Evolutionary conservation across 1,284 basidiomycete genomes (phyloP), one percentile per base, ranked within the genome.

Genomic region (Boletus sp.): DNA sequence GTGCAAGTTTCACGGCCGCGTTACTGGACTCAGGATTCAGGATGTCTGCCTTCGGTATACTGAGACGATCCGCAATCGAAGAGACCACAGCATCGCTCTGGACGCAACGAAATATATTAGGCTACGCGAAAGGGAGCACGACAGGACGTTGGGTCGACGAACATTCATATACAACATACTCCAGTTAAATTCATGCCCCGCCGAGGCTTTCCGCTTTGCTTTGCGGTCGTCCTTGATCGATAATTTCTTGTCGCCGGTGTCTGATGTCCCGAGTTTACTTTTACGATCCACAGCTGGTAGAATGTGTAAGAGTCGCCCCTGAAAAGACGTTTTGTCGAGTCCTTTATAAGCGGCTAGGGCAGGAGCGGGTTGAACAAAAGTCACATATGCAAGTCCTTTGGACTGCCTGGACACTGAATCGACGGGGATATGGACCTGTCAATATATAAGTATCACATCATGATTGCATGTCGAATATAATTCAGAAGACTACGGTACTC

Each of bases 161-260:
- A 94, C 93, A 75, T 96, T 98, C 92, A 98, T 95, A 65, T 95
- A 98, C 52, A 98, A 68, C 76, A 92, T 90, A 38, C 85, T 86
- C 95, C 95, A 99, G 68, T 95, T 96, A 62, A 97, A 94, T 53
- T 92, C 91, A 57, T 84, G 86, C 29, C 84, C 83, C 6, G 88
- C 84, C 22, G 71, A 74, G 13, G 82, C 75, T 65, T 89, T 95
- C 54, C 83, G 75, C 65, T 88, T 85, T 35, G 80, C 78, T 13
- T 80, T 74, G 53, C 76, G 77, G 57, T 91, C 87, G 35, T 83
- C 81, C 64, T 88, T 90, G 37, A 88, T 62, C 2, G 75, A 75
- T 51, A 71, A 75, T 58, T 80, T 82, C 53, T 63, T 73, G 29
- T 69, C 74, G 27, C 71, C 71, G 1, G 57, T 72, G 27, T 76